Base-by-base conservation (phyloP, 2,329 filamentous ascomycete species). In the Fulvia fulva region DNA sequence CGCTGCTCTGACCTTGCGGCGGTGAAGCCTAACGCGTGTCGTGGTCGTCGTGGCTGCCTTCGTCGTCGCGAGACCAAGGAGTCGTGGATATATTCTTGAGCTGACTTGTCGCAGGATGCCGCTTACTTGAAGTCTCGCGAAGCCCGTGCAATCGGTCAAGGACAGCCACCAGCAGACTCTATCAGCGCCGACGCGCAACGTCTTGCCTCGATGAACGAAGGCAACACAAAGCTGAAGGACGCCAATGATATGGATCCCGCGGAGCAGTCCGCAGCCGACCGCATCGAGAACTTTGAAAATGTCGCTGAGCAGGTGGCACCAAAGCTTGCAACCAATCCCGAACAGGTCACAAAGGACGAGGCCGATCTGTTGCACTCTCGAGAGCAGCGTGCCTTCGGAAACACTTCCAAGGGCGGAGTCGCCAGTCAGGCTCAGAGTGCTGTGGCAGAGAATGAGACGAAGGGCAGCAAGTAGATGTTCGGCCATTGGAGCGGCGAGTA, bases 121-220 rank as follows among this genome's bases (percentile, higher is more conserved):
- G 68, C 74, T 53, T 70, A 71, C 50, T 69, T 77, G 25, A 74
- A 77, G 57, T 75, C 73, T 26, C 73, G 75, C 49, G 75, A 77
- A 61, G 71, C 73, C 55, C 72, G 74, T 32, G 72, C 57, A 21
- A 64, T 58, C 6, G 68, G 68, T 22, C 63, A 67, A 37, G 58
- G 49, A 6, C 62, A 70, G 41, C 68, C 69, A 9, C 67, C 66
- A 3, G 52, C 63, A 16, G 68, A 68, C 53, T 68, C 74, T 23
- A 63, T 77, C 44, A 70, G 72, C 22, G 71, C 75, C 22, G 65
- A 70, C 16, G 75, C 76, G 12, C 72, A 77, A 67, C 71, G 71
- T n/a, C 67, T 76, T 8, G 74, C 67, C 23, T 67, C 75, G 11
- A 73, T 64, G 51, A 71, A 71, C 55, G 58, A 67, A 22, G 68